A percentile compares a stretch with the other conserved stretches of the same genome.
Conservation (phyloP, 306 rosid species). For the Quercus mongolica region DNA sequence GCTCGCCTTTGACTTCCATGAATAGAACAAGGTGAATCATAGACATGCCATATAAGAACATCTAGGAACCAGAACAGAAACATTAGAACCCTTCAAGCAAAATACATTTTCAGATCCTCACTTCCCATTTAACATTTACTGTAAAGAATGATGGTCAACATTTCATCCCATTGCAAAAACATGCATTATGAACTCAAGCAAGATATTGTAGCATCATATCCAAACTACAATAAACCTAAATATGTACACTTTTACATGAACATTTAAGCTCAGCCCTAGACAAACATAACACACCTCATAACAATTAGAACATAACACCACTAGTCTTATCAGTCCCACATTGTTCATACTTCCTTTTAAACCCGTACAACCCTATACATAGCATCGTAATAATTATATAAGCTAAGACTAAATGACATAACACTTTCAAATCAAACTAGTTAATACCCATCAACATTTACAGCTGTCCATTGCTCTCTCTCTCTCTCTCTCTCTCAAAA, state of each 20-base stretch:
- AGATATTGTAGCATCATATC: background rate
- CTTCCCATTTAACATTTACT: background rate
- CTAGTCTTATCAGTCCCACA: background rate
- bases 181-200: background rate
- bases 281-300: background rate
- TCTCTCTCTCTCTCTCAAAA: too few species aligned
- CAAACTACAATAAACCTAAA: background rate
- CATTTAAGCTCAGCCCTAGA: background rate
- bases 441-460: background rate
- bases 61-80: background rate
- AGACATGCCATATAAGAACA: too few species aligned
- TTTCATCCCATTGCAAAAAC: background rate
- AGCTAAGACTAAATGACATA: too few species aligned
- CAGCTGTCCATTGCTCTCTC: background rate
- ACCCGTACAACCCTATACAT: background rate
- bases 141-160: background rate
- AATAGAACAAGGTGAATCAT: background rate
- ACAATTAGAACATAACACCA: background rate
- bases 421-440: background rate
- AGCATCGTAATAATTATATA: too few species aligned
- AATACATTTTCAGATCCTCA: background rate
- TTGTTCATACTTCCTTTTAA: background rate
- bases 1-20: too few species aligned
- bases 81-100: background rate
- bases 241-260: background rate